Evolutionary conservation across 1,139 yeast genomes (phyloP).

Genomic region (Arxiozyma slooffiae): DNA sequence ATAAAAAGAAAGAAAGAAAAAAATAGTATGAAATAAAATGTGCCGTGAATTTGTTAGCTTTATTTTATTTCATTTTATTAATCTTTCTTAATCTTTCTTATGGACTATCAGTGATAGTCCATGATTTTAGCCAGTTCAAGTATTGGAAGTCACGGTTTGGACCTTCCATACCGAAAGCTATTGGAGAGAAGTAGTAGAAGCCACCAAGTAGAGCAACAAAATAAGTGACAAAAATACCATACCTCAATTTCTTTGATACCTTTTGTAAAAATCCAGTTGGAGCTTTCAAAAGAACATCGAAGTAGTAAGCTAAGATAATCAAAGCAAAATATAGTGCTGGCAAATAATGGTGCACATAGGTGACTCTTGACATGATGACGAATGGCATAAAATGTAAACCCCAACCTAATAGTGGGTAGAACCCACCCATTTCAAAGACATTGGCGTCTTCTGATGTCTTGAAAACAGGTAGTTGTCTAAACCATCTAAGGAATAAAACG

Average conservation of each 20-base stretch:
- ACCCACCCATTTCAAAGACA: slow-evolving; percentile 65
- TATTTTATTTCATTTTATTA: too few species aligned
- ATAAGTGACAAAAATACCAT: slow-evolving; percentile 35
- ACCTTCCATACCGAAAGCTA: slow-evolving; percentile 88
- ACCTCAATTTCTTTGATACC: slow-evolving; percentile 27
- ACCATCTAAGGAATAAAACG: slow-evolving; percentile 75
- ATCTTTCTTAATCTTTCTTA: slow-evolving; percentile 1
- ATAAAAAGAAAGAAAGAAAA: too few species aligned
- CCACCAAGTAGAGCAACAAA: slow-evolving; percentile 53
- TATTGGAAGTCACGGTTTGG: slow-evolving; percentile 58
- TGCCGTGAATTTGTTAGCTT: neutral
- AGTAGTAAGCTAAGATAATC: slow-evolving; percentile 64
- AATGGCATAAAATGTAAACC: slow-evolving; percentile 87
- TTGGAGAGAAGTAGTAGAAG: slow-evolving; percentile 65
- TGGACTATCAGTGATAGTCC: slow-evolving; percentile 44
- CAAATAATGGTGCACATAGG: slow-evolving; percentile 93
- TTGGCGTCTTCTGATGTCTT: slow-evolving; percentile 32
- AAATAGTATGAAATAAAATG: neutral
- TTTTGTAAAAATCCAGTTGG: slow-evolving; percentile 37
- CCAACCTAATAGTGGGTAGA: slow-evolving; percentile 92
- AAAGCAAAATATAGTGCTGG: slow-evolving; percentile 96
- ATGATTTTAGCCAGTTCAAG: slow-evolving; percentile 65
- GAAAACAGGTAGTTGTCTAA: slow-evolving; percentile 77
- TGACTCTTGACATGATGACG: slow-evolving; percentile 92
- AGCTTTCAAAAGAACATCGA: slow-evolving; percentile 41